Conservation (phyloP, 176 grass and related monocot species). For the Rhynchospora breviuscula region DNA sequence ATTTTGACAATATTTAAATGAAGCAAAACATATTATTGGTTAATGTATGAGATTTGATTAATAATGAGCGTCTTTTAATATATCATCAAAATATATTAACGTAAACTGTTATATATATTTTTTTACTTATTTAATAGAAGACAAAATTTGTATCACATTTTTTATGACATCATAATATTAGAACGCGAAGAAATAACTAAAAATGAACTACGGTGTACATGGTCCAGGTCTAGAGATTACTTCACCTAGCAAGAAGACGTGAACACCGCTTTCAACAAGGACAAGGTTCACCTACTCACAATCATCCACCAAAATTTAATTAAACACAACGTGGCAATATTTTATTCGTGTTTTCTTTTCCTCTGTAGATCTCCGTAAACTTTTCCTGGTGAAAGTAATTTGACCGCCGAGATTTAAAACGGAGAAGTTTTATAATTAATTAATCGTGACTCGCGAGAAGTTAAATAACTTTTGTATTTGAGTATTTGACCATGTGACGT, state of each 20-base stretch:
- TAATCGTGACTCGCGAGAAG: neutral
- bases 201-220: neutral
- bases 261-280: neutral
- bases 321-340: neutral
- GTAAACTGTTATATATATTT: too few relatives aligned
- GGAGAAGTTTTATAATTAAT: neutral
- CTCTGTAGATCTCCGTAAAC: neutral
- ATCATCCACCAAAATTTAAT: neutral
- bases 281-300: neutral
- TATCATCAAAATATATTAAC: too few relatives aligned
- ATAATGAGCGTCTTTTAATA: too few relatives aligned
- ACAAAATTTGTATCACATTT: too few relatives aligned
- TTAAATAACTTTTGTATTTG: neutral
- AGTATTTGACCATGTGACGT: slow-evolving; percentile 26
- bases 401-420: neutral
- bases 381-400: neutral
- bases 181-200: neutral
- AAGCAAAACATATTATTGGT: too few relatives aligned
- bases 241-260: neutral
- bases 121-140: too few relatives aligned
- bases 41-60: too few relatives aligned
- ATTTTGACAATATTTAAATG: too few relatives aligned
- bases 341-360: neutral
- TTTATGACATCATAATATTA: too few relatives aligned
- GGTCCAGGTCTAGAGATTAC: neutral